Conservation (phyloP, 108 stramenopile genomes). For the Stephanodiscus minutulus region DNA sequence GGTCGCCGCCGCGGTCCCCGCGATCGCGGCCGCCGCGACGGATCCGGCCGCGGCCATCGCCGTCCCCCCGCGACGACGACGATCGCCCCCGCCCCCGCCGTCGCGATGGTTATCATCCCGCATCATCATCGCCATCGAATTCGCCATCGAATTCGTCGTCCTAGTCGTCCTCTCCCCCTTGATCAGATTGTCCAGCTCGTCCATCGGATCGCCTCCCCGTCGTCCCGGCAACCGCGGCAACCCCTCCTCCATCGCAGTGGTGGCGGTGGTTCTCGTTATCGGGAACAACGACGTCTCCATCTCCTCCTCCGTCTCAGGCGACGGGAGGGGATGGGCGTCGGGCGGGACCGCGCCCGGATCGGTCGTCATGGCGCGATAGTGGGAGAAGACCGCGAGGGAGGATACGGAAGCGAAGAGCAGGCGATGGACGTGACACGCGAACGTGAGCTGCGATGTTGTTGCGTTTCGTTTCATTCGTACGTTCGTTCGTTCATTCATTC, state of each 20-base stretch:
- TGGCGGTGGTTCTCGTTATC: no score
- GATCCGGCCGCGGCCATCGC: conserved; percentile 6
- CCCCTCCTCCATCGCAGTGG: no score
- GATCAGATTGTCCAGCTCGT: background rate
- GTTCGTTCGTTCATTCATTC: no score
- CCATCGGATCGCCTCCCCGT: conserved; percentile 27
- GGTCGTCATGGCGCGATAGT: conserved; percentile 92
- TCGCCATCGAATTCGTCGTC: no score
- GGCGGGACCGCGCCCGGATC: conserved; percentile 90
- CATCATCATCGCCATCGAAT: background rate
- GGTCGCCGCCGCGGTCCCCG: background rate
- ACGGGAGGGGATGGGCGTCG: conserved; percentile 71
- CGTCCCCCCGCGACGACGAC: no score
- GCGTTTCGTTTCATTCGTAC: no score
- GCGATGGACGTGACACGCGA: conserved; percentile 61
- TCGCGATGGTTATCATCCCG: background rate
- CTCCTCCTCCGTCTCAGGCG: conserved; percentile 32
- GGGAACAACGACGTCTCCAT: conserved; percentile 26
- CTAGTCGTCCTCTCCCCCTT: no score
- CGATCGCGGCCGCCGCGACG: conserved; percentile 3
- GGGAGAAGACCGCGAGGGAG: conserved; percentile 61
- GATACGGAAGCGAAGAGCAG: conserved; percentile 64
- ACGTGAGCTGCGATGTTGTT: no score
- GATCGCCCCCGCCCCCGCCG: no score
- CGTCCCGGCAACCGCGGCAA: no score